Evolutionary conservation across 495 filamentous ascomycete species (phyloP).

Genomic region (Astrocystis sublimbata): DNA sequence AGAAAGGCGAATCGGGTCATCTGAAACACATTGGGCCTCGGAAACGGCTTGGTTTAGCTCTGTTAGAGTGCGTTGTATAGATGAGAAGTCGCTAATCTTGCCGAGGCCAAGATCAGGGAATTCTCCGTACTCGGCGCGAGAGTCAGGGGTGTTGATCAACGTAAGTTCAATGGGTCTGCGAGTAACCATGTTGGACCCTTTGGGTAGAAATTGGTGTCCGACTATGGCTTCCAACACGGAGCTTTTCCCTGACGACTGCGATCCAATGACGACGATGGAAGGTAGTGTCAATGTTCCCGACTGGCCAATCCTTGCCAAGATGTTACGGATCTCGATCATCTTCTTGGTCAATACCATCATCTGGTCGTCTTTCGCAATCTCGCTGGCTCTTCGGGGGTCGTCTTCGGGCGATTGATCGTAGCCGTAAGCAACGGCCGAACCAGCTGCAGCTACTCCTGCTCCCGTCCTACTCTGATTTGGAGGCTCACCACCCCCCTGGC

Average conservation of each 20-base stretch:
- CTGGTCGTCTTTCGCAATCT: conserved; percentile 85
- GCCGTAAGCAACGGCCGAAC: conserved; percentile 73
- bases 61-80: conserved; percentile 89
- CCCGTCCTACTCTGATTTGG: conserved; percentile 65
- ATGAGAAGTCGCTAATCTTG: conserved; percentile 89
- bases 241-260: conserved; percentile 97
- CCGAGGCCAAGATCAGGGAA: conserved; percentile 90
- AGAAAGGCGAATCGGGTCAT: conserved; percentile 93
- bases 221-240: conserved; percentile 97
- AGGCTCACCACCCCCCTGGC: conserved; percentile 49
- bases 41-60: conserved; percentile 94
- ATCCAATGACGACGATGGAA: conserved; percentile 97
- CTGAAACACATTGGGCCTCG: conserved; percentile 85
- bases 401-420: conserved; percentile 72
- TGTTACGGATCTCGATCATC: conserved; percentile 98
- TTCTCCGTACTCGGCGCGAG: conserved; percentile 90
- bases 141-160: conserved; percentile 90
- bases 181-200: conserved; percentile 98
- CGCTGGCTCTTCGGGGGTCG: conserved; percentile 59
- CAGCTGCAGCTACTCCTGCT: conserved; percentile 57
- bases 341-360: conserved; percentile 99
- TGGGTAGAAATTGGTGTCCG: conserved; percentile 96
- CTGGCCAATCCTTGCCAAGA: conserved; percentile 88
- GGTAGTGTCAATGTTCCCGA: conserved; percentile 82
- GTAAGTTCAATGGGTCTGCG: conserved; percentile 95